These are phyloP conservation scores for Cystobasidium ongulense DNA, from an alignment of 768 basidiomycete species.

Conservation along the genomic window DNA sequence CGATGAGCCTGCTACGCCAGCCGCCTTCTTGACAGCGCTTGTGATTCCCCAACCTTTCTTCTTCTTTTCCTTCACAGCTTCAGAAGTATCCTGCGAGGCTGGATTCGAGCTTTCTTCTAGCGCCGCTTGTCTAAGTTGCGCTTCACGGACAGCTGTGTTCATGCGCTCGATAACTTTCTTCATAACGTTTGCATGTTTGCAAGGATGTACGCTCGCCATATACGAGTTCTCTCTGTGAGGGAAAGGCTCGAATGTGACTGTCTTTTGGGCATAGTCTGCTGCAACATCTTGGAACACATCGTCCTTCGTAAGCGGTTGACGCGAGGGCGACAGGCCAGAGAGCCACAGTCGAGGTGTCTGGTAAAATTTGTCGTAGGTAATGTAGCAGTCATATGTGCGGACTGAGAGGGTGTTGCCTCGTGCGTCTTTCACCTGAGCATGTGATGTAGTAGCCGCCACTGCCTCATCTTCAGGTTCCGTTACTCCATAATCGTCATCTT, in stretches of 20 bases:
- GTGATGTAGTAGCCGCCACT: background rate
- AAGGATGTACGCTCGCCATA: constrained; percentile 86
- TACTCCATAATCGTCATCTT: constrained; percentile 49
- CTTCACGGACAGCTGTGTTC: constrained; percentile 77
- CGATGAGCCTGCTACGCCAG: constrained; percentile 56
- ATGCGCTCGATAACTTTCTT: constrained; percentile 99
- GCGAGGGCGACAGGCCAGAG: constrained; percentile 90
- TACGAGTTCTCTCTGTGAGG: constrained; percentile 80
- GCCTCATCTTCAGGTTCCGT: constrained; percentile 72
- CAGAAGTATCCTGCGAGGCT: constrained; percentile 36
- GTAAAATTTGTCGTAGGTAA: constrained; percentile 99
- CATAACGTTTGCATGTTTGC: constrained; percentile 98
- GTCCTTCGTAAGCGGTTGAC: constrained; percentile 57
- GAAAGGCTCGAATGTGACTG: constrained; percentile 96
- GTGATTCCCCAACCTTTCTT: constrained; percentile 59
- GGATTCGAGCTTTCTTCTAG: constrained; percentile 45
- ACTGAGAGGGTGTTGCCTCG: constrained; percentile 63
- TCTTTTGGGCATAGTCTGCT: constrained; percentile 94
- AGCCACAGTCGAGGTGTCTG: constrained; percentile 98
- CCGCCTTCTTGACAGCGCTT: constrained; percentile 60
- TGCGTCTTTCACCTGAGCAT: constrained; percentile 35
- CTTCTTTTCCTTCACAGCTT: constrained; percentile 49
- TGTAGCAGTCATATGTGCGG: constrained; percentile 98
- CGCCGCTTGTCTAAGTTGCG: constrained; percentile 56
- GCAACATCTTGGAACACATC: constrained; percentile 98